phyloP scores from a whole-genome alignment of 345 rosid species.

The Gossypium turneri region DNA sequence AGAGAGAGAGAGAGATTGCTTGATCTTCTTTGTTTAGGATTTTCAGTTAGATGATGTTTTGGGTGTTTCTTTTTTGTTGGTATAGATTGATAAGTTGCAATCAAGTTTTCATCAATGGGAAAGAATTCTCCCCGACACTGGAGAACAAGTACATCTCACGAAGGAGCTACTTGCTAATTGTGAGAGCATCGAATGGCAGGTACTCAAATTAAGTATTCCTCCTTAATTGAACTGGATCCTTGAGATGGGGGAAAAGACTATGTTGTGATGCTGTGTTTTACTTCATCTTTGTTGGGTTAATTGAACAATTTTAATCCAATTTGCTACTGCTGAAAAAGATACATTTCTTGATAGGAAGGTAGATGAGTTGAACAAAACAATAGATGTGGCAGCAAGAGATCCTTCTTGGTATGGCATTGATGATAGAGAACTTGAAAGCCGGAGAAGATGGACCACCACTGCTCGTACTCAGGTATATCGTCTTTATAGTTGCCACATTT shows the following conservation, averaged over 20 bases:
- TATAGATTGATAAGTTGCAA: conserved; percentile 85
- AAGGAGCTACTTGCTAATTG: conserved; percentile 71
- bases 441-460: conserved; percentile 86
- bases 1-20: background rate
- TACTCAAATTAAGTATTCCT: conserved; percentile 20
- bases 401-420: conserved; percentile 88
- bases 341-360: conserved; percentile 78
- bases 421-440: conserved; percentile 73
- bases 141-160: conserved; percentile 57
- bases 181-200: conserved; percentile 98
- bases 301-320: conserved; percentile 13
- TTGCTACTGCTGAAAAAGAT: conserved; percentile 41
- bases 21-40: background rate
- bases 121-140: conserved; percentile 48
- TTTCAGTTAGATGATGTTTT: conserved; percentile 8
- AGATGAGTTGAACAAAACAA: conserved; percentile 90
- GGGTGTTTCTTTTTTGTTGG: conserved; percentile 14
- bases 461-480: conserved; percentile 67
- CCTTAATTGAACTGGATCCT: background rate
- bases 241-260: background rate
- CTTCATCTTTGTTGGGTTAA: background rate
- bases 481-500: background rate
- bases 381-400: conserved; percentile 84
- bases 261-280: background rate
- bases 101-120: conserved; percentile 88